Conservation (phyloP, 2,329 filamentous ascomycete species). For the Penicillium sumatraense region DNA sequence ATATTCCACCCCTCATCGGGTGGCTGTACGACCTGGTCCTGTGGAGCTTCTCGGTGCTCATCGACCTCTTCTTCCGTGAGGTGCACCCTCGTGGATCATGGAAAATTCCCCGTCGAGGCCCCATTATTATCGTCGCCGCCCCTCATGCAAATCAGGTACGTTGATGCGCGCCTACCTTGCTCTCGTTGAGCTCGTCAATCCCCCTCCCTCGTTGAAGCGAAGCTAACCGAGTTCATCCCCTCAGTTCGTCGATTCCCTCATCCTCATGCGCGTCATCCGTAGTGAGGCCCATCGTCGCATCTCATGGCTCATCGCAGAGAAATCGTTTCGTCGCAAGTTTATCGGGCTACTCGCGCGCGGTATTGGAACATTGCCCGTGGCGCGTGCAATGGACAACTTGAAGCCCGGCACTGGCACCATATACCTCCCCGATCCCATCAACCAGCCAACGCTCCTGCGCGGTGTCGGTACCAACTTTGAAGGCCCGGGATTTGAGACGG, state of each 20-base stretch:
- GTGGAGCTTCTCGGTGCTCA: constrained; percentile 66
- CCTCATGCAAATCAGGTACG: constrained; percentile 93
- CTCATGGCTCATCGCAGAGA: constrained; percentile 91
- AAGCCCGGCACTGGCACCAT: constrained; percentile 79
- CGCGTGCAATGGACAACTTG: constrained; percentile 85
- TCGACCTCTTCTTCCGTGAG: constrained; percentile 97
- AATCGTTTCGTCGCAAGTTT: constrained; percentile 87
- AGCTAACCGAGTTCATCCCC: constrained; percentile 10
- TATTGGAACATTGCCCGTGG: constrained; percentile 90
- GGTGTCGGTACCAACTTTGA: constrained; percentile 84
- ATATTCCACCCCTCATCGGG: constrained; percentile 50
- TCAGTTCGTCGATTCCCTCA: constrained; percentile 92
- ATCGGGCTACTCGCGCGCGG: constrained; percentile 85
- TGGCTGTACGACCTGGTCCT: constrained; percentile 57
- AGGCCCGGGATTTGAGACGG: constrained; percentile 69
- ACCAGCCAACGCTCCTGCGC: constrained; percentile 79
- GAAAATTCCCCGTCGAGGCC: constrained; percentile 87
- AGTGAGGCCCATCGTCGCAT: constrained; percentile 86
- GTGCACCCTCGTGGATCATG: constrained; percentile 93
- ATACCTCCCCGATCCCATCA: constrained; percentile 85
- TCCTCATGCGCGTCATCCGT: constrained; percentile 88
- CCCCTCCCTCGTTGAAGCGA: neutral
- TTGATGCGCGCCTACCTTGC: constrained; percentile 16
- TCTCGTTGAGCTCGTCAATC: no score
- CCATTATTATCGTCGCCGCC: constrained; percentile 92